Evolutionary conservation across 495 filamentous ascomycete genomes (phyloP).

Genomic region (Sporormia fimetaria): DNA sequence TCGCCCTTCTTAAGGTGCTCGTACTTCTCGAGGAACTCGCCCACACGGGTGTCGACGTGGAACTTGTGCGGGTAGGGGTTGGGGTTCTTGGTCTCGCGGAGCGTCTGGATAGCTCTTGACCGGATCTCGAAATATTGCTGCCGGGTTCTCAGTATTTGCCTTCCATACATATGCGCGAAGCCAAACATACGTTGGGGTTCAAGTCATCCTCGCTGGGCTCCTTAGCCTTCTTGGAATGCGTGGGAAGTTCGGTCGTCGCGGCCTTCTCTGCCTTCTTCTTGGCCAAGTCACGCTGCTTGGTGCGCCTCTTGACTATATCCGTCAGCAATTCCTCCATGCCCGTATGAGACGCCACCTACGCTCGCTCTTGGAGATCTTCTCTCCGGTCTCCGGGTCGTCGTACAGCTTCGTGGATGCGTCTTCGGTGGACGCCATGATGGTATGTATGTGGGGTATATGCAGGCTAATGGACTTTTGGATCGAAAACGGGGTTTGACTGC

Average conservation of each 20-base stretch:
- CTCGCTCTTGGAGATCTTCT: constrained; percentile 35
- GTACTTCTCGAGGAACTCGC: constrained; percentile 65
- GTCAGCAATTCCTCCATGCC: not conserved
- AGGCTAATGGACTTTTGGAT: no score
- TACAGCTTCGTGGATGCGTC: constrained; percentile 22
- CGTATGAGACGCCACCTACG: constrained; percentile 15
- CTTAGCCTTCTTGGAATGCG: constrained; percentile 51
- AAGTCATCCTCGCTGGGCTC: constrained; percentile 65
- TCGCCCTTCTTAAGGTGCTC: constrained; percentile 75
- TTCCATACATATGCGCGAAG: not conserved
- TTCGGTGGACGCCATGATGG: constrained; percentile 6
- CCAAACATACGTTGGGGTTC: constrained; percentile 67
- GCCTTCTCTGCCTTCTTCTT: constrained; percentile 80
- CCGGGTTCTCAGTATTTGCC: not conserved
- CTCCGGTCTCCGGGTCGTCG: constrained; percentile 34
- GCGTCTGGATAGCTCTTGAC: constrained; percentile 69
- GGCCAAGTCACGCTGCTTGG: constrained; percentile 80
- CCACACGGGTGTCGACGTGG: constrained; percentile 65
- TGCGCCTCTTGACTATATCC: constrained; percentile 61
- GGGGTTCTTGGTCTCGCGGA: constrained; percentile 65
- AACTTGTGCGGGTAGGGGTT: constrained; percentile 97
- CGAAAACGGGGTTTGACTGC: no score
- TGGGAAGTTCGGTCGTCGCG: constrained; percentile 55
- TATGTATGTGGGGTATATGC: no score
- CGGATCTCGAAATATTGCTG: constrained; percentile 98